Base-by-base conservation (phyloP, 129 eudicot genomes). In the Lonicera japonica region DNA sequence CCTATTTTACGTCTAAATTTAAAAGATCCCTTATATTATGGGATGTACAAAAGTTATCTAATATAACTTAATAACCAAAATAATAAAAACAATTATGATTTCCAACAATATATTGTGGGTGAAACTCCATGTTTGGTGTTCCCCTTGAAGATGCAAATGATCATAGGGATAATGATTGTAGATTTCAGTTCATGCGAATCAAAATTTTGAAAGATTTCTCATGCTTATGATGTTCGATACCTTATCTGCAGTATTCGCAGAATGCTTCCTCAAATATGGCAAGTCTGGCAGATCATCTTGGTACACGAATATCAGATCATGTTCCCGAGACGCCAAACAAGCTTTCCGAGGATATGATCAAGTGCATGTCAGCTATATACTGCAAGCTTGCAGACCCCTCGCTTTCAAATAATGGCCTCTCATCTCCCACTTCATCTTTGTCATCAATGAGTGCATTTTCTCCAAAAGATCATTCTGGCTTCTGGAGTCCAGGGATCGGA, bases 231-330 rank as follows among this genome's bases (percentile, higher is more conserved):
- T 8, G 34, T 58, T 21, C 23, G 43, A 13, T 56, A 60, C 21
- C 61, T 61, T 73, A 16, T 63, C 45, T 79, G 77, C 84, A 86
- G 97, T 86, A 76, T 70, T 79, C 80, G 7, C 89, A 94, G 70
- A 85, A 74, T 69, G 66, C 82, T 15, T 73, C 84, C 60, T 70
- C 96, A 14, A 77, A 81, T 66, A 58, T 94, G 25, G 83, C 83
- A 21, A 94, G 95, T 71, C 80, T 94, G 60, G 99, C 99, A 1
- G 99, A 94, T 82, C 95, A 94, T 79, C 95, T 94, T 10, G 96
- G 96, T 5, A 88, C 99, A 21, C 76, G 87, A 19, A 88, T 94
- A 25, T 83, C 89, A n/a, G 96, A 94, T 77, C 96, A 85, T 46
- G 58, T 94, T 57, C 87, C 85, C 1, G 99, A 88, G 68, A 80